A percentile compares a stretch with the other conserved stretches of the same genome.
Evolutionary conservation across 768 basidiomycete species (phyloP).

Genomic region (Tulasnella sp.): DNA sequence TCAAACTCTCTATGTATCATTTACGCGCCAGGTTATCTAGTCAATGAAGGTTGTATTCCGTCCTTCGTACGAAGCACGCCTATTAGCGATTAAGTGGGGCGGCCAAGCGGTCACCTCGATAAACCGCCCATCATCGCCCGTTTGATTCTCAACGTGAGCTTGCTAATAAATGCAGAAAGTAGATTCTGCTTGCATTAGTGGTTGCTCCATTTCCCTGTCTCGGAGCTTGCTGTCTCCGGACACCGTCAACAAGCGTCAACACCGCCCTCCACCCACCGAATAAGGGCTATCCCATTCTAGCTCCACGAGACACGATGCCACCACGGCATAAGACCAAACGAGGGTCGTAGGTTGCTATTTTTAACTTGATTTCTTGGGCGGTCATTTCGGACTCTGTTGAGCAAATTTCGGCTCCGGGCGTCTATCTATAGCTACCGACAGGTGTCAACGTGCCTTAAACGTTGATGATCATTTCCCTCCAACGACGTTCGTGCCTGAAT

Average conservation of each 20-base stretch:
- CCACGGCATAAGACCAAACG: background rate
- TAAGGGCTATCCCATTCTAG: background rate
- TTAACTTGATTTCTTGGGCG: background rate
- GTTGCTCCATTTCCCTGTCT: background rate
- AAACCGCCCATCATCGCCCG: background rate
- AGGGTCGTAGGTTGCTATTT: background rate
- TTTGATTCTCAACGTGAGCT: background rate
- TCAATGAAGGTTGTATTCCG: background rate
- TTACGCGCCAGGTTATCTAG: background rate
- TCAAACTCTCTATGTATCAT: background rate
- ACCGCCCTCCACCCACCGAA: background rate
- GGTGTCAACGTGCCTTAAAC: background rate
- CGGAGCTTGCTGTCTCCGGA: background rate
- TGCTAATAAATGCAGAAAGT: too few relatives aligned
- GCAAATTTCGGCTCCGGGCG: background rate
- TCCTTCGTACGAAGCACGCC: too few relatives aligned
- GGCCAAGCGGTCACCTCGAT: too few relatives aligned
- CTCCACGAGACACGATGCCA: background rate
- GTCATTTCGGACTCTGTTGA: background rate
- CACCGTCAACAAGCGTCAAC: background rate
- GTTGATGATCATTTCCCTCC: background rate
- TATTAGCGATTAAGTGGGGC: too few relatives aligned
- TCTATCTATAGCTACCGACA: background rate
- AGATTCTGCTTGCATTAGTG: background rate
- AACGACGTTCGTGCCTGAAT: background rate